These are phyloP conservation scores for Trichoderma afroharzianum DNA, from an alignment of 2,329 filamentous ascomycete genomes.

Conservation along the genomic window DNA sequence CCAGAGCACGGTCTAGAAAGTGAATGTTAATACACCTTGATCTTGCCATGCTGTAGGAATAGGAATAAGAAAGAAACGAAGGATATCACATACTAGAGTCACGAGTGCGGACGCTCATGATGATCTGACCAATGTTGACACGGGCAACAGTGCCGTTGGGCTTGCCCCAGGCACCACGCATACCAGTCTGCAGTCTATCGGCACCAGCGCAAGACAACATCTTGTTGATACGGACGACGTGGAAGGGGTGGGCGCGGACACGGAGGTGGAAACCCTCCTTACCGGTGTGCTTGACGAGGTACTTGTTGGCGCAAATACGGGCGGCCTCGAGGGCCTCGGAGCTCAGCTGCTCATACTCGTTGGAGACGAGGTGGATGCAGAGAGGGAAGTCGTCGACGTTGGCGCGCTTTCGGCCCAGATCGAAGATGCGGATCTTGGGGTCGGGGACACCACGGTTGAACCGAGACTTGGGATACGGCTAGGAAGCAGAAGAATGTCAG, in stretches of 20 bases:
- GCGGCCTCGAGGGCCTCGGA: constrained; percentile 99
- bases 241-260: constrained; percentile 93
- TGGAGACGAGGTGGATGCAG: constrained; percentile 98
- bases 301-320: constrained; percentile 99
- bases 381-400: constrained; percentile 99
- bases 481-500: constrained; percentile 21
- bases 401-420: constrained; percentile 97
- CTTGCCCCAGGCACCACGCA: constrained; percentile 99
- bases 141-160: constrained; percentile 97
- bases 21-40: constrained; percentile 24
- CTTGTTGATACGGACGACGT: constrained; percentile 99
- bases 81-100: constrained; percentile 66
- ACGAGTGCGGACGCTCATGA: constrained; percentile 95
- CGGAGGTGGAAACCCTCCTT: constrained; percentile 74
- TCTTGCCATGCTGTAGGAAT: not conserved
- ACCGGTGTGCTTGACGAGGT: constrained; percentile 67
- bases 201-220: constrained; percentile 99
- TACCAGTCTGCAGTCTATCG: constrained; percentile 99
- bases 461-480: constrained; percentile 99
- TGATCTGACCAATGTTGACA: constrained; percentile 99
- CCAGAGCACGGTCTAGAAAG: constrained; percentile 71
- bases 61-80: not conserved
- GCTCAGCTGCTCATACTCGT: constrained; percentile 99
- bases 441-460: constrained; percentile 99
- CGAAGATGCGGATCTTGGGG: constrained; percentile 92